Percentiles rank a stretch among this genome's conserved stretches.
phyloP scores from a whole-genome alignment of 2,329 filamentous ascomycete genomes.

The Ascochyta viciae-villosae region DNA sequence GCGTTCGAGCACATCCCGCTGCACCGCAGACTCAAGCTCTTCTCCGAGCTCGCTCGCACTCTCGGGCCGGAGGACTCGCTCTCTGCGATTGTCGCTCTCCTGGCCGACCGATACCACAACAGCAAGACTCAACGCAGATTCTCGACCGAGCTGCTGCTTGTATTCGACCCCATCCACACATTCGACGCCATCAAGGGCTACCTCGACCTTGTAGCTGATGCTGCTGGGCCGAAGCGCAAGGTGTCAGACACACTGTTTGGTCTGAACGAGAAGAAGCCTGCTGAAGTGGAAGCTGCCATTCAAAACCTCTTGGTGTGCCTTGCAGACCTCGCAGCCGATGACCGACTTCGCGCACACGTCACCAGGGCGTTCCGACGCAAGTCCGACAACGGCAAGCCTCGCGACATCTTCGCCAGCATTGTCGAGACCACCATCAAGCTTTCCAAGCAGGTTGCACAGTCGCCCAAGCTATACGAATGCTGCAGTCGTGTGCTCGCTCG shows the following conservation, averaged over 20 bases:
- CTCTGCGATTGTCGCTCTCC: constrained; percentile 85
- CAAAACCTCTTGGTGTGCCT: constrained; percentile 50
- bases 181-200: constrained; percentile 77
- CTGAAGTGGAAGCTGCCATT: constrained; percentile 46
- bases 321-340: constrained; percentile 46
- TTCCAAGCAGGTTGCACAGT: constrained; percentile 66
- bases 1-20: constrained; percentile 95
- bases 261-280: constrained; percentile 57
- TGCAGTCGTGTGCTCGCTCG: constrained; percentile 76
- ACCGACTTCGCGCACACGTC: constrained; percentile 41
- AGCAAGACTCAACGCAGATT: constrained; percentile 78
- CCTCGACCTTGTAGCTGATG: constrained; percentile 75
- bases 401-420: constrained; percentile 46
- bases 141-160: constrained; percentile 73
- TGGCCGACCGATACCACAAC: constrained; percentile 87
- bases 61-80: constrained; percentile 86
- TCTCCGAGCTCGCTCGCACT: constrained; percentile 83
- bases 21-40: constrained; percentile 82
- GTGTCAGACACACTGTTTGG: constrained; percentile 77
- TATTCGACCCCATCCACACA: constrained; percentile 77
- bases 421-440: constrained; percentile 58
- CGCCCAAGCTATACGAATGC: constrained; percentile 47
- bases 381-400: constrained; percentile 35
- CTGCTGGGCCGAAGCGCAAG: constrained; percentile 75
- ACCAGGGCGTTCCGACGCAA: constrained; percentile 40